Evolutionary conservation across 495 filamentous ascomycete species (phyloP).

Genomic region (Podospora pseudocomata): DNA sequence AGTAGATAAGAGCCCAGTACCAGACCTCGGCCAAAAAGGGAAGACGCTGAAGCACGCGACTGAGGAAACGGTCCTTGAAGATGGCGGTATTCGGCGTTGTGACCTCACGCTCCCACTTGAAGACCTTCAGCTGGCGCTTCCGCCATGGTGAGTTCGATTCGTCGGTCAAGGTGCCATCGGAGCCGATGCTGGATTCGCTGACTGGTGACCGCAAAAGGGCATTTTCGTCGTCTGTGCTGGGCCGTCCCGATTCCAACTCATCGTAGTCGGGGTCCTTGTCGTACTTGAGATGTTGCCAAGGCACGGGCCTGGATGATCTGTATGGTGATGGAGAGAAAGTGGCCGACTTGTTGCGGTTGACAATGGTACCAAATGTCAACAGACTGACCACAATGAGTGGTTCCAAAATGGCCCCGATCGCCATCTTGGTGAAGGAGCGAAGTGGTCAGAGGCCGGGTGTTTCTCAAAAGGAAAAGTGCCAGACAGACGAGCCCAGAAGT

Average conservation of each 20-base stretch:
- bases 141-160: constrained; percentile 17
- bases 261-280: constrained; percentile 14
- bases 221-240: constrained; percentile 4
- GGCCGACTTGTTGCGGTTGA: constrained; percentile 33
- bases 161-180: constrained; percentile 22
- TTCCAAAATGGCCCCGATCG: constrained; percentile 34
- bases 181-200: constrained; percentile 23
- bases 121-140: constrained; percentile 22
- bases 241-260: constrained; percentile 11
- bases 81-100: constrained; percentile 31
- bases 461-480: background rate
- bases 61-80: constrained; percentile 30
- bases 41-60: constrained; percentile 58
- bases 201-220: constrained; percentile 1
- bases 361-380: constrained; percentile 30
- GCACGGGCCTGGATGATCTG: constrained; percentile 17
- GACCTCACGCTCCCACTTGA: constrained; percentile 26
- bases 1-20: constrained; percentile 73
- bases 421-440: constrained; percentile 22
- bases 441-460: background rate
- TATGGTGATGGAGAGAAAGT: constrained; percentile 4
- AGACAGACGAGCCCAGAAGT: constrained; percentile 1
- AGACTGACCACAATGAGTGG: constrained; percentile 34
- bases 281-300: constrained; percentile 28
- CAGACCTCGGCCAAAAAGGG: constrained; percentile 78